A percentile compares a stretch with the other conserved stretches of the same genome.
These are phyloP conservation scores for Physcomitrium patens DNA, from an alignment of 225 moss, liverwort and hornwort species.

Conservation along the genomic window DNA sequence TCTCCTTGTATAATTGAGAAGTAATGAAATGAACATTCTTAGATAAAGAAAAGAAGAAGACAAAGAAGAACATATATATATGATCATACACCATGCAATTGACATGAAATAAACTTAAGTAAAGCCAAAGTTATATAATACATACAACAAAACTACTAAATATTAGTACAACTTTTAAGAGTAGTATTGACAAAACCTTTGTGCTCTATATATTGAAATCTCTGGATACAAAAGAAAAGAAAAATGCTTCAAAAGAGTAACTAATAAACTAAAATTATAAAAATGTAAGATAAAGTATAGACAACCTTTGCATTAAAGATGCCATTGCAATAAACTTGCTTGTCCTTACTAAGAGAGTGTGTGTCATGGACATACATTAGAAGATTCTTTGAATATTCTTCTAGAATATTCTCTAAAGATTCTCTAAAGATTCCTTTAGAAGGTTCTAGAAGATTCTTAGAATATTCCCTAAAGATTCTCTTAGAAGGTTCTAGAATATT, in stretches of 20 bases:
- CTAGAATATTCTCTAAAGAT: too few relatives aligned
- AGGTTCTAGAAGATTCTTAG: too few relatives aligned
- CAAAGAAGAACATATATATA: conserved; percentile 4
- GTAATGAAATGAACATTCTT: conserved; percentile 15
- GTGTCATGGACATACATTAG: too few relatives aligned
- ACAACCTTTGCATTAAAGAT: conserved; percentile 26
- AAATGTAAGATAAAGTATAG: conserved; percentile 30
- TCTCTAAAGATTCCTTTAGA: too few relatives aligned
- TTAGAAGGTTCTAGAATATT: too few relatives aligned
- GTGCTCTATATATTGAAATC: conserved; percentile 25
- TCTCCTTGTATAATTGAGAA: conserved; percentile 22
- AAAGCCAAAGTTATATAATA: conserved; percentile 18
- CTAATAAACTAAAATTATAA: conserved; percentile 23
- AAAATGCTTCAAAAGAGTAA: conserved; percentile 34
- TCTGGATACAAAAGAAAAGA: conserved; percentile 31
- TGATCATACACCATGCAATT: conserved; percentile 11
- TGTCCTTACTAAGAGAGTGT: conserved; percentile 35
- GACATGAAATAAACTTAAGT: conserved; percentile 16
- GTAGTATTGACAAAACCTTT: conserved; percentile 30
- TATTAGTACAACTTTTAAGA: conserved; percentile 18
- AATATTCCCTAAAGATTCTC: too few relatives aligned
- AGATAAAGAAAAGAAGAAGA: too few relatives aligned
- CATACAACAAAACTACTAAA: conserved; percentile 16
- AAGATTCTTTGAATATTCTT: too few relatives aligned
- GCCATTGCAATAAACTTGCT: conserved; percentile 39